Conservation (phyloP, 768 basidiomycete genomes). For the Kwoniella dejecticola region DNA sequence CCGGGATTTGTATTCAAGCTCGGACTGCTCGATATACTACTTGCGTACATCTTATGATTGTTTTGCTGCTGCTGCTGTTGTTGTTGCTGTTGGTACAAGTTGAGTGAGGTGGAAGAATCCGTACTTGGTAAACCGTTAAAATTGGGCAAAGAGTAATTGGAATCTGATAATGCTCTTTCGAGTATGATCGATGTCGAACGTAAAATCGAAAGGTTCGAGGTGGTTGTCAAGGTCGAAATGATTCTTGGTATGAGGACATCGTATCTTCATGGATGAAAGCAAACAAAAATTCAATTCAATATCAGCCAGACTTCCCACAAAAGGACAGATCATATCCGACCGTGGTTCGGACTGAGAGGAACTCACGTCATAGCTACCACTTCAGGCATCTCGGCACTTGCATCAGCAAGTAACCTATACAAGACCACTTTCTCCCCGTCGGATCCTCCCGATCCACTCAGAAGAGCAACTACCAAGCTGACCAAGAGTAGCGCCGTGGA, state of each 20-base stretch:
- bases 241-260: conserved; percentile 44
- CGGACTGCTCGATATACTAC: conserved; percentile 22
- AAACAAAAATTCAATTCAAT: too few relatives aligned
- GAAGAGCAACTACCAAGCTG: conserved; percentile 74
- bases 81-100: conserved; percentile 5
- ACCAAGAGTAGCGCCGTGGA: conserved; percentile 70
- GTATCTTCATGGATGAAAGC: conserved; percentile 25
- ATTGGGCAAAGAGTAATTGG: conserved; percentile 30
- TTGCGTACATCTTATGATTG: conserved; percentile 22
- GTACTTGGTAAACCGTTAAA: conserved; percentile 16
- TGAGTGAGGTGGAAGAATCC: conserved; percentile 12
- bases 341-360: too few relatives aligned
- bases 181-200: conserved; percentile 34
- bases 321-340: too few relatives aligned
- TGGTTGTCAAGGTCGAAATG: conserved; percentile 32
- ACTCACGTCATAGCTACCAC: conserved; percentile 73
- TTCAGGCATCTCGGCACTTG: conserved; percentile 70
- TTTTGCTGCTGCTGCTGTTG: conserved; percentile 10
- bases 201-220: conserved; percentile 35
- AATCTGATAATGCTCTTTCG: conserved; percentile 34
- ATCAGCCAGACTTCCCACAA: too few relatives aligned
- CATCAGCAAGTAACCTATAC: conserved; percentile 73
- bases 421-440: conserved; percentile 79
- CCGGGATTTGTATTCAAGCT: conserved; percentile 15
- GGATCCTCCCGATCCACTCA: conserved; percentile 69